Evolutionary conservation across 2,329 filamentous ascomycete genomes (phyloP), one percentile per base, ranked within the genome.

Genomic region (Hypoxylon sp.): DNA sequence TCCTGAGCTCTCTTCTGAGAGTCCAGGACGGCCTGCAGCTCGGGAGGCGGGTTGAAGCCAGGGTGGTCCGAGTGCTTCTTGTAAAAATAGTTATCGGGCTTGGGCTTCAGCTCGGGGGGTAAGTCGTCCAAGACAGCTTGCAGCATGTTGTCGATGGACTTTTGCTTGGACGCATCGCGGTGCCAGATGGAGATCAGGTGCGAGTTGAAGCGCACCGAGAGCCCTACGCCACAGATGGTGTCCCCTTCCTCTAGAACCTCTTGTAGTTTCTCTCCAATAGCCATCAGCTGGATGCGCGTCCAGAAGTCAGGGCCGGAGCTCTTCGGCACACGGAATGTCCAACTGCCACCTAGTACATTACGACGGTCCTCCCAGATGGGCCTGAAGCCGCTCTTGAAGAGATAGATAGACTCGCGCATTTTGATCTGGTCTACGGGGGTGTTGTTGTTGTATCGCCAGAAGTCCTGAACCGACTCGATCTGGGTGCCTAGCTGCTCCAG

Each of bases 161-260:
- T 89, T 76, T 93, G 86, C 80, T 96, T 94, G 66, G 89, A 90
- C 21, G 90, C 90, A 76, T 97, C 92, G 69, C 96, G 93, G 82
- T 97, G 96, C 95, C 95, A 98, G 76, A 98, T 88, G 73, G 92
- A 92, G 78, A 98, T 91, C 73, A 97, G 88, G 78, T 95, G 90
- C 30, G 90, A 91, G 82, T 94, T 97, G 86, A 96, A 97, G 75
- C 94, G 91, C 63, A 95, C 92, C 1, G 92, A 94, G 71, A 96
- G 89, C 45, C 92, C 93, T 50, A 98, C 90, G 55, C 95, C 95
- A 78, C 94, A 96, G 73, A 98, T 91, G 78, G 97, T 93, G 78
- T 93, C 91, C 66, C 89, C 87, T 65, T 87, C 85, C 57, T 92
- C 91, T 10, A 97, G 84, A 14, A 88, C 91, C 70, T 87, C 85